Base-by-base conservation (phyloP, 1,139 yeast genomes). In the Magnusiomyces ingens region DNA sequence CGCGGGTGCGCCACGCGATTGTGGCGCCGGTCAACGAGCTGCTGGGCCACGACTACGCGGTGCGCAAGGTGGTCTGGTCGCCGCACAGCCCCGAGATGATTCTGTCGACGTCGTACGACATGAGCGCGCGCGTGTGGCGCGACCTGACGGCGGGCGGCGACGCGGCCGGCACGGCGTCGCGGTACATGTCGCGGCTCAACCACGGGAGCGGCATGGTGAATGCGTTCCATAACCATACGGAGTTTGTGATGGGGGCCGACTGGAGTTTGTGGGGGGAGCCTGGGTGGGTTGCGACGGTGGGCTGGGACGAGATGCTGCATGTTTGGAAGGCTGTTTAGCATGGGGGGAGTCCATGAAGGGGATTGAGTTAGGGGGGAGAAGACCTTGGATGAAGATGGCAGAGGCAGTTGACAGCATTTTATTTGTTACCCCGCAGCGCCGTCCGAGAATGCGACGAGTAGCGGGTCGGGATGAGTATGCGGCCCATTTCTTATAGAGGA, bases 181-280 rank as follows among this genome's bases (percentile, higher is more conserved):
- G 54, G 41, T 53, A 51, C 46, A 15, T 53, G 36, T 18, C 48
- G 3, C 48, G 54, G 35, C 29, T 52, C 18, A 53, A 53, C 26
- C 53, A 53, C 45, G 52, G 52, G 37, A 75, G 73, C 49, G 80
- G 82, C 0, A 74, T 82, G 53, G 69, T 75, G 42, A 81, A 79
- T 8, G 76, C 79, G n/a, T 86, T 89, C 74, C 75, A 77, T 36
- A 72, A 70, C 49, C 98, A 93, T 70, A 77, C 81, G 42, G 99
- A 93, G 72, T 93, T 93, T 71, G 97, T 86, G 1, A 81, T 87
- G 60, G 97, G 95, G n/a, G 85, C 93, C 59, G 98, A 93, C 69
- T 93, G 96, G 84, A 85, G 95, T 61, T 71, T 93, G 53, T 93
- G 98, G 97, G 98, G 98, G 10, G 83, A 84, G 60, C 95, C 94